Evolutionary conservation across 768 basidiomycete species (phyloP).

Genomic region (Dacryopinax primogenitus): DNA sequence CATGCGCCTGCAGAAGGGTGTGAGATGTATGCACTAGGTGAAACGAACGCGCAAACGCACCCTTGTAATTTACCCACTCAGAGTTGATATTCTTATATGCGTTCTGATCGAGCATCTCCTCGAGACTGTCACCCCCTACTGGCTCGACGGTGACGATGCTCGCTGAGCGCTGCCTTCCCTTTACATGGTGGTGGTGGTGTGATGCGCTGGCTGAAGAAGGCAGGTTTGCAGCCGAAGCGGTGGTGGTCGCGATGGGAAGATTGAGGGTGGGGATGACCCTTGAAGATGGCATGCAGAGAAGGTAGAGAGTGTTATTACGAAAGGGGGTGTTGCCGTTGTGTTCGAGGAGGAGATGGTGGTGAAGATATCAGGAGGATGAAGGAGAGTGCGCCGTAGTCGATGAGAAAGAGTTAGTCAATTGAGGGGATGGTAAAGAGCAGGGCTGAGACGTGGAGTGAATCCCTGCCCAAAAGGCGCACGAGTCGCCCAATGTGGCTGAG

Average conservation of each 20-base stretch:
- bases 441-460: constrained; percentile 2
- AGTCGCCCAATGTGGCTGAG: no score
- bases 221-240: constrained; percentile 1
- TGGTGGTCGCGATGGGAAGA: constrained; percentile 2
- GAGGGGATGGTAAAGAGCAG: background rate
- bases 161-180: constrained; percentile 46
- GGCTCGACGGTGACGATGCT: constrained; percentile 80
- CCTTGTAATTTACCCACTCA: constrained; percentile 89
- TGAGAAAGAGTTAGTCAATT: background rate
- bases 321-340: no score
- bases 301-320: background rate
- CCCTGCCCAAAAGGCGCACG: no score
- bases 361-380: background rate
- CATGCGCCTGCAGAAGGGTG: constrained; percentile 60
- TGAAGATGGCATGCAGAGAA: constrained; percentile 2
- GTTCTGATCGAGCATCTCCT: constrained; percentile 66
- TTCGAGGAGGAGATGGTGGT: background rate
- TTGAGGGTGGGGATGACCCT: background rate
- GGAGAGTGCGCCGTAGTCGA: no score
- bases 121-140: constrained; percentile 54
- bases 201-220: constrained; percentile 18
- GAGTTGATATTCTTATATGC: constrained; percentile 77
- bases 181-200: constrained; percentile 21
- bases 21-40: background rate
- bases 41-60: constrained; percentile 30